phyloP scores from a whole-genome alignment of 345 rosid species.

The Psidium friedrichsthalianum region DNA sequence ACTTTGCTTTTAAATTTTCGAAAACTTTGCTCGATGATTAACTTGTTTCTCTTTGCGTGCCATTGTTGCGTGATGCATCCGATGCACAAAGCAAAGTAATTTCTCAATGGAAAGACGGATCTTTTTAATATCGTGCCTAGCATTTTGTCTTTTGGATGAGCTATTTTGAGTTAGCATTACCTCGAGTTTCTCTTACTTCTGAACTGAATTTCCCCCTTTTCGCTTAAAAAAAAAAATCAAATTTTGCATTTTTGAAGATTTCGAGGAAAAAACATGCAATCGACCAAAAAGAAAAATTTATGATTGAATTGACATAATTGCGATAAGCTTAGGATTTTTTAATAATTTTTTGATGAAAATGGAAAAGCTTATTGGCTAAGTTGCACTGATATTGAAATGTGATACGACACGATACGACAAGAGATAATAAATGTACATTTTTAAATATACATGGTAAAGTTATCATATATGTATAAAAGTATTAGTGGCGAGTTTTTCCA shows the following conservation, averaged over 20 bases:
- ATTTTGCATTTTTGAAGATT: not conserved
- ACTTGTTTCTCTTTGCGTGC: rapidly evolving
- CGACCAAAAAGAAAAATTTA: too few species aligned
- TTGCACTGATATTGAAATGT: too few species aligned
- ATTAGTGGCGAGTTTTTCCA: too few species aligned
- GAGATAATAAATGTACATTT: too few species aligned
- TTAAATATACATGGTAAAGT: too few species aligned
- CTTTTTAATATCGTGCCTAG: not conserved
- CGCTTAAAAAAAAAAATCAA: too few species aligned
- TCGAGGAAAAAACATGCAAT: too few species aligned
- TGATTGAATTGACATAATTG: too few species aligned
- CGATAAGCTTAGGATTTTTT: too few species aligned
- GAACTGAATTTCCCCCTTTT: not conserved
- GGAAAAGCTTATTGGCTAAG: not conserved
- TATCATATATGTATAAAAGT: too few species aligned
- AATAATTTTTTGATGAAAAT: not conserved
- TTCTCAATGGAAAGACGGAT: not conserved
- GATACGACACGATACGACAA: too few species aligned
- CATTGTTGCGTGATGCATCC: not conserved
- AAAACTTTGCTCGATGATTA: rapidly evolving
- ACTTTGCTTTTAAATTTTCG: not conserved
- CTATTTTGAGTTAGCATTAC: not conserved
- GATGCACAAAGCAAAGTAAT: not conserved
- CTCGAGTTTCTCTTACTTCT: not conserved
- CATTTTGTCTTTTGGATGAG: not conserved